phyloP scores from a whole-genome alignment of 73 alveolate species.

The Blepharisma japonicum region DNA sequence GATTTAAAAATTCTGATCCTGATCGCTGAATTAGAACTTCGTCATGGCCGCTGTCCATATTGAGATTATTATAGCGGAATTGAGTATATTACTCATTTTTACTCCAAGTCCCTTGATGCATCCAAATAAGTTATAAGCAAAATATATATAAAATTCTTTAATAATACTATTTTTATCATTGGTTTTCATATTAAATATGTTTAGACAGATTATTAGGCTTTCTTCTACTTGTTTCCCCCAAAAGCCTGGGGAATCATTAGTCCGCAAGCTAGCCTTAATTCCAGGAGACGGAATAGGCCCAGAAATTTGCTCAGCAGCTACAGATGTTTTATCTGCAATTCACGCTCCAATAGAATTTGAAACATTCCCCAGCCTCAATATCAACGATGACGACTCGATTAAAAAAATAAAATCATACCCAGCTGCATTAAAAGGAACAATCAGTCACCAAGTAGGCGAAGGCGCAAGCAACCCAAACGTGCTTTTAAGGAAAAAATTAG shows the following conservation, averaged over 20 bases:
- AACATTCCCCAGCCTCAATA: conserved; percentile 48
- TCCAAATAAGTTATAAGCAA: too few relatives aligned
- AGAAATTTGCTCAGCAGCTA: conserved; percentile 18
- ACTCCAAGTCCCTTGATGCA: too few relatives aligned
- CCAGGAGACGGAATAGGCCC: conserved; percentile 81
- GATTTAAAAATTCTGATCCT: too few relatives aligned
- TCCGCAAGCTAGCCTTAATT: conserved; percentile 54
- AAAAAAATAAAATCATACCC: conserved; percentile 39
- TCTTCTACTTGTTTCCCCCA: conserved; percentile 35
- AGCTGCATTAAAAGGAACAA: conserved; percentile 60
- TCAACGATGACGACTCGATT: conserved; percentile 44
- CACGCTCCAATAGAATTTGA: conserved; percentile 63
- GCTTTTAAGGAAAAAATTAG: conserved; percentile 49
- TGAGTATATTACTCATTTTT: too few relatives aligned
- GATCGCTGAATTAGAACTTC: too few relatives aligned
- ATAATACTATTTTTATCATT: too few relatives aligned
- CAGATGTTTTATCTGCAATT: conserved; percentile 42
- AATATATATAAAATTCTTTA: too few relatives aligned
- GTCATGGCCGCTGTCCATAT: too few relatives aligned
- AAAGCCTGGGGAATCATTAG: conserved; percentile 66
- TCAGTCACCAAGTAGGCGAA: conserved; percentile 51
- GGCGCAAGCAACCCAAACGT: conserved; percentile 43
- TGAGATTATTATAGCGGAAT: too few relatives aligned
- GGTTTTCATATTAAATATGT: too few relatives aligned
- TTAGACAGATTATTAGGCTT: background rate